Evolutionary conservation across 495 filamentous ascomycete genomes (phyloP).

Genomic region (Aspergillus sclerotioniger): DNA sequence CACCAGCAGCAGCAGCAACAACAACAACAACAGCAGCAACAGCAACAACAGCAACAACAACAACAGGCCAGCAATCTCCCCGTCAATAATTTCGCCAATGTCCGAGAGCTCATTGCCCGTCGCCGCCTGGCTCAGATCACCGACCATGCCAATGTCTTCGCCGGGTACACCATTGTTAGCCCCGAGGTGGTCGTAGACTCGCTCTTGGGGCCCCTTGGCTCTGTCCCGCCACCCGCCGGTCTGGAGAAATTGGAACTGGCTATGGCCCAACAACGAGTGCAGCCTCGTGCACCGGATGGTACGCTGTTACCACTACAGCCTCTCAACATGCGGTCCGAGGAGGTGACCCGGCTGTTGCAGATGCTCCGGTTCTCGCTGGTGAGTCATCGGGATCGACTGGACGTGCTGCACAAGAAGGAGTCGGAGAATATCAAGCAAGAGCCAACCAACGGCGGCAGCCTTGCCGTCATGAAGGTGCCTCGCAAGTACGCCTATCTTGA

Average conservation of each 20-base stretch:
- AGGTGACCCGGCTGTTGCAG: constrained; percentile 44
- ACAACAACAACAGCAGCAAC: constrained; percentile 6
- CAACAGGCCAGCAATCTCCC: constrained; percentile 25
- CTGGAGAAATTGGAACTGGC: constrained; percentile 48
- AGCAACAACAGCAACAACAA: constrained; percentile 22
- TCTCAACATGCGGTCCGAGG: constrained; percentile 49
- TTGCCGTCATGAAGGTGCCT: constrained; percentile 36
- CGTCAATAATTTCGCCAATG: constrained; percentile 49
- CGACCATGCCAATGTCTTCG: constrained; percentile 51
- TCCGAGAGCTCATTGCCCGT: constrained; percentile 49
- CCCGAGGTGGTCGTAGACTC: constrained; percentile 49
- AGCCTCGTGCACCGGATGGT: constrained; percentile 44
- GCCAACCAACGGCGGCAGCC: constrained; percentile 32
- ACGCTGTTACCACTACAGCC: constrained; percentile 43
- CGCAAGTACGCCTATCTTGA: constrained; percentile 47
- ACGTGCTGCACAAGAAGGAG: constrained; percentile 47
- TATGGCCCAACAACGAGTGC: constrained; percentile 50
- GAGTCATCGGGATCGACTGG: constrained; percentile 45
- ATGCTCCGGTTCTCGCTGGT: constrained; percentile 51
- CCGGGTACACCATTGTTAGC: constrained; percentile 48
- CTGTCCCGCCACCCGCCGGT: constrained; percentile 43
- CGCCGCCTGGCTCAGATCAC: constrained; percentile 50
- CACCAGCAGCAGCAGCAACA: constrained; percentile 21
- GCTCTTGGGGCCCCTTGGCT: constrained; percentile 48
- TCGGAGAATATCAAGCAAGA: constrained; percentile 39